Conservation (phyloP, 2,329 filamentous ascomycete species). For the Fusarium sp. region DNA sequence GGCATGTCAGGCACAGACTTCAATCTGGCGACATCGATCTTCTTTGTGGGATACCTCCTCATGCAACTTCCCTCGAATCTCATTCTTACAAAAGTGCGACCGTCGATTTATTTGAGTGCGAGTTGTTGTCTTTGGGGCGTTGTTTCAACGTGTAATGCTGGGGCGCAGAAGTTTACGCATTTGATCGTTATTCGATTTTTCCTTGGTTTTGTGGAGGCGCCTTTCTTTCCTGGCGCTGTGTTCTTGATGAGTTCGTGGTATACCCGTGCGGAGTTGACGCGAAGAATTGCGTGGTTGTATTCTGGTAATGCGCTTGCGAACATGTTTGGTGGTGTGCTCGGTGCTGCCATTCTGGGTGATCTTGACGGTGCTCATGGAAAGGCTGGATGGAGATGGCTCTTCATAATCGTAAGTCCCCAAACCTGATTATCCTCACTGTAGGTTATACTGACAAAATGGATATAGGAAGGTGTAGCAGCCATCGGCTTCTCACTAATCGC, state of each 20-base stretch:
- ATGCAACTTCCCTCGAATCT: conserved; percentile 73
- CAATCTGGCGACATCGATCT: conserved; percentile 68
- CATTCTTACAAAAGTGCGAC: conserved; percentile 63
- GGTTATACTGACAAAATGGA: neutral
- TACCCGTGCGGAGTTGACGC: conserved; percentile 60
- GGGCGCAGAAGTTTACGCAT: conserved; percentile 54
- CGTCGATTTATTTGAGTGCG: conserved; percentile 63
- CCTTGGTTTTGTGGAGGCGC: conserved; percentile 57
- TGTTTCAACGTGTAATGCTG: conserved; percentile 60
- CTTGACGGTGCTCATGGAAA: conserved; percentile 61
- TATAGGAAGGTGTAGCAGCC: conserved; percentile 54
- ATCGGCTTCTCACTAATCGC: conserved; percentile 52
- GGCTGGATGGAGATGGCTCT: conserved; percentile 73
- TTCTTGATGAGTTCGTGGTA: conserved; percentile 61
- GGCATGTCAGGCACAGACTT: conserved; percentile 67
- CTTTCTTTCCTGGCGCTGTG: conserved; percentile 62
- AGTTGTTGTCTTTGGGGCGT: conserved; percentile 58
- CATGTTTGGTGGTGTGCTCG: conserved; percentile 63
- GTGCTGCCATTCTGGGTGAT: conserved; percentile 60
- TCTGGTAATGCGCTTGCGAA: conserved; percentile 68
- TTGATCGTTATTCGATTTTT: conserved; percentile 61
- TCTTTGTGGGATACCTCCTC: conserved; percentile 70
- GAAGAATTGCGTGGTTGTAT: conserved; percentile 67
- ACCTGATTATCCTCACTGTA: rapidly evolving
- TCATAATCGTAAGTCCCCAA: conserved; percentile 62